Base-by-base conservation (phyloP, 306 rosid genomes). In the Lathyrus sativus region DNA sequence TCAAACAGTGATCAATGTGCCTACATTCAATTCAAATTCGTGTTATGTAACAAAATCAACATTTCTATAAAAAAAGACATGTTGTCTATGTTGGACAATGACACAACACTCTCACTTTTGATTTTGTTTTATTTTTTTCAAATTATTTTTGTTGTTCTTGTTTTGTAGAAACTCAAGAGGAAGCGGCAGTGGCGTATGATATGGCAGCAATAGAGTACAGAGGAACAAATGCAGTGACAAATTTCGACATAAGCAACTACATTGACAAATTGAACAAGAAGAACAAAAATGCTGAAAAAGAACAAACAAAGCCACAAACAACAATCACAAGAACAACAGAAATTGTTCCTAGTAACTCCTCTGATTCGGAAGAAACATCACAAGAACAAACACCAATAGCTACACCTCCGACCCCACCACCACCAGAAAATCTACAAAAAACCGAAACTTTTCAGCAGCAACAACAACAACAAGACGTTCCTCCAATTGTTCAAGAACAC, bases 151-250 rank as follows among this genome's bases (percentile, higher is more conserved):
- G 29, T 1, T 7, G 39, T 7, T 35, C 2, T 63, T 51, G 38
- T 9, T 26, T 51, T 46, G 67, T 60, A 92, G 99, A 89, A 65
- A 93, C 97, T 45, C 96, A 90, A 67, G 99, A 93, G 76, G 97
- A 93, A 67, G 97, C 99, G 11, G 99, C 99, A 2, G 85, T 78
- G 24, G 99, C 99, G 8, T 93, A 93, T 77, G 99, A 93, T 66
- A 63, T 72, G 72, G 99, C 99, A 19, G 97, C 97, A 4, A 90
- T 93, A 65, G 86, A 90, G 54, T 79, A 93, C 79, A 83, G 99
- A 72, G 99, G 97, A 73, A 17, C 82, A 1, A 90, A 90, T 82
- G 99, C 99, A 12, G 97, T 90, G 37, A 93, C 99, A 9, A 90
- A 90, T 57, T 93, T 93, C 43, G 97, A 90, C 53, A 88, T 82